phyloP scores from a whole-genome alignment of 2,329 filamentous ascomycete species.

The Sporothrix curviconia region DNA sequence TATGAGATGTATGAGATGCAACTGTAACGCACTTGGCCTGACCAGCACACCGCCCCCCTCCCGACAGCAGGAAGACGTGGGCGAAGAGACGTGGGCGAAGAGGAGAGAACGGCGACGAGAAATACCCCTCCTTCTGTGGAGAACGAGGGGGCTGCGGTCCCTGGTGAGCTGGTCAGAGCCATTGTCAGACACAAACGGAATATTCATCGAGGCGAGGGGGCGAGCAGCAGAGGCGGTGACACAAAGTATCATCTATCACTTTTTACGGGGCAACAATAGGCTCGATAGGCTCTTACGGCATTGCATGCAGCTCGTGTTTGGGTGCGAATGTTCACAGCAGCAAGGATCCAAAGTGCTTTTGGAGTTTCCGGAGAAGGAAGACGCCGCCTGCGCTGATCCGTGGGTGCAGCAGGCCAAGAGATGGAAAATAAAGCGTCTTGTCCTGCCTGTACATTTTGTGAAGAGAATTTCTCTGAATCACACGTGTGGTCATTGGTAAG shows the following conservation, averaged over 20 bases:
- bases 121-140: not conserved
- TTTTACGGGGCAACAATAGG: not conserved
- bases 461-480: too few species aligned
- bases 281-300: too few species aligned
- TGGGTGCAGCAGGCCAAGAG: too few species aligned
- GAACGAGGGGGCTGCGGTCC: not conserved
- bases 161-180: not conserved
- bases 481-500: too few species aligned
- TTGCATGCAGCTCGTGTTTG: not conserved
- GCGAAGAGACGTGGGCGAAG: too few species aligned
- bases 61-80: too few species aligned
- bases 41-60: constrained; percentile 7
- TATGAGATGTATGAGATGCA: not conserved
- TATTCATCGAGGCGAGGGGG: not conserved
- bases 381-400: too few species aligned
- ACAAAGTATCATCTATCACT: not conserved
- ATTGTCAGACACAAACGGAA: too few species aligned
- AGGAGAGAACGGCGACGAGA: not conserved
- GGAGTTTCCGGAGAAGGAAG: too few species aligned
- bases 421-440: too few species aligned
- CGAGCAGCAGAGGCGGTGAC: not conserved
- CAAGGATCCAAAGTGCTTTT: not conserved
- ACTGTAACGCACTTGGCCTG: not conserved
- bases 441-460: too few species aligned
- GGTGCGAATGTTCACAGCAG: not conserved